A percentile compares a stretch with the other conserved stretches of the same genome.
These are phyloP conservation scores for Plasmodiophora brassicae DNA, from an alignment of 208 protist species.

Conservation along the genomic window DNA sequence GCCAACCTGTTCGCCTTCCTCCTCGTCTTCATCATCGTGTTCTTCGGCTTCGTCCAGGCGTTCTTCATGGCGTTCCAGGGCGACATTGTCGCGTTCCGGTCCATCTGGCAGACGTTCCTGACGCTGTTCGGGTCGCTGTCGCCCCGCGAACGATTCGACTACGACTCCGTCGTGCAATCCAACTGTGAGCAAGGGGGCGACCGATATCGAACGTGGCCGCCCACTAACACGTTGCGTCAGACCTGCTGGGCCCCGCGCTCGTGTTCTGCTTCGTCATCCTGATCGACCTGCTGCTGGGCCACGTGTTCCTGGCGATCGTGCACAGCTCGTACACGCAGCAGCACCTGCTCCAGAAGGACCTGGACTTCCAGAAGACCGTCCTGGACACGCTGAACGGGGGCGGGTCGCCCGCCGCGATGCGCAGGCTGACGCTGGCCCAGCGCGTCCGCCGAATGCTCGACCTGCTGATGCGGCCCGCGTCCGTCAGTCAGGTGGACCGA, in stretches of 20 bases:
- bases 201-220: no score
- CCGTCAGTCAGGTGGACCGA: no score
- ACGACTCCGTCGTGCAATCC: neutral
- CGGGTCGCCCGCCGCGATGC: no score
- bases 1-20: neutral
- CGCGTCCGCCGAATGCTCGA: no score
- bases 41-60: neutral
- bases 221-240: no score
- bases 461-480: no score
- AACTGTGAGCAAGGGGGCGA: no score
- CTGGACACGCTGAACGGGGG: no score
- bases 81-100: neutral
- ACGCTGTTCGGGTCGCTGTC: neutral
- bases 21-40: neutral
- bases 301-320: neutral
- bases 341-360: no score
- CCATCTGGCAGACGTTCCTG: neutral
- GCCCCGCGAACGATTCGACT: neutral
- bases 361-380: no score
- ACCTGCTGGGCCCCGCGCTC: neutral
- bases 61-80: neutral
- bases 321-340: no score
- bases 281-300: neutral
- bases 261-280: neutral
- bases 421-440: no score